Conservation (phyloP, 164 flowering plant genomes). For the Chimonanthus praecox region DNA sequence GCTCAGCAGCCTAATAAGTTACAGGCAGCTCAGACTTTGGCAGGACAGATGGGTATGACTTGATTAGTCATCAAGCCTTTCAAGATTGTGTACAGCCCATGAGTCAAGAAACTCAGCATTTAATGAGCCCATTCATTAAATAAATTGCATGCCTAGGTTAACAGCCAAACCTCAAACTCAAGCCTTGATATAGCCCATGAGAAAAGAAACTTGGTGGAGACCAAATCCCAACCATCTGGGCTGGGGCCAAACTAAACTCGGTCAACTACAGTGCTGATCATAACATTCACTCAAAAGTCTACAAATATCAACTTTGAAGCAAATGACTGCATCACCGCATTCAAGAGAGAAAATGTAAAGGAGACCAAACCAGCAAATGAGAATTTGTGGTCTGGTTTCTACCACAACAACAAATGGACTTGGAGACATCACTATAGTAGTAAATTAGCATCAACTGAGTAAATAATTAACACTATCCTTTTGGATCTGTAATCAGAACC, state of each 20-base stretch:
- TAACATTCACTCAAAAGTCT: not conserved
- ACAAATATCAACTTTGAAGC: not conserved
- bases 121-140: too few species aligned
- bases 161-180: too few species aligned
- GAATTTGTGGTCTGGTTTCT: not conserved
- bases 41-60: not conserved
- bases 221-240: too few species aligned
- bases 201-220: too few species aligned
- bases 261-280: too few species aligned
- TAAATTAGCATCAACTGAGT: not conserved
- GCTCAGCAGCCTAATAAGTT: not conserved
- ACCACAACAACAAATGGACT: not conserved
- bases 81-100: not conserved
- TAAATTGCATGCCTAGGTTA: too few species aligned
- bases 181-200: too few species aligned
- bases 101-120: not conserved
- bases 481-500: conserved; percentile 5
- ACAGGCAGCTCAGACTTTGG: not conserved
- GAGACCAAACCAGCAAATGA: not conserved
- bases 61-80: not conserved
- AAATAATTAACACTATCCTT: not conserved
- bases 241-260: too few species aligned
- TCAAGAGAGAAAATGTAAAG: not conserved
- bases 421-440: not conserved
- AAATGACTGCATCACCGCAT: not conserved